Conservation (phyloP, 2,329 filamentous ascomycete species). For the Lachnellula suecica region DNA sequence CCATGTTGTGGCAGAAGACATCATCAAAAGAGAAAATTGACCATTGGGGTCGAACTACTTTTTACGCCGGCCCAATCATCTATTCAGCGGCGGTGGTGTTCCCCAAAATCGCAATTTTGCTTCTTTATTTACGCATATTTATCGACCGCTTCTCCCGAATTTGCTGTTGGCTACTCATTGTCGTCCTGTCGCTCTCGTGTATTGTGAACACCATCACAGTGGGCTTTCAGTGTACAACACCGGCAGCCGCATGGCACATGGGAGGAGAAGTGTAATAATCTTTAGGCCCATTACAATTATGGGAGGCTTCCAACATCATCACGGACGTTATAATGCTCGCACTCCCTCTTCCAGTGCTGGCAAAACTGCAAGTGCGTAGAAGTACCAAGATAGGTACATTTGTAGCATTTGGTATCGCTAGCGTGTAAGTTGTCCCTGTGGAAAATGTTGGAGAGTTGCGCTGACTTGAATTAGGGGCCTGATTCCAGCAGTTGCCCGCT, state of each 20-base stretch:
- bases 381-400: constrained; percentile 1
- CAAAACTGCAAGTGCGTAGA: background rate
- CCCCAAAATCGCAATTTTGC: constrained; percentile 4
- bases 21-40: no score
- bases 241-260: background rate
- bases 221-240: background rate
- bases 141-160: background rate
- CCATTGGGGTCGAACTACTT: no score
- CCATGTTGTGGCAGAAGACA: no score
- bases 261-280: constrained; percentile 7
- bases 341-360: constrained; percentile 7
- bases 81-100: background rate
- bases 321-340: constrained; percentile 6
- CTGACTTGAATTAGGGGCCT: background rate
- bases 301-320: constrained; percentile 1
- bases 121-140: constrained; percentile 10
- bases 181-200: no score
- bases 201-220: background rate
- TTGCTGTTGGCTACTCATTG: background rate
- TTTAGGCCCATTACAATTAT: background rate
- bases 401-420: background rate
- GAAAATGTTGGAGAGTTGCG: background rate
- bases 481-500: constrained; percentile 6
- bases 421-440: constrained; percentile 14
- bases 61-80: no score